A percentile compares a stretch with the other conserved stretches of the same genome.
phyloP scores from a whole-genome alignment of 2,329 filamentous ascomycete species.

The Pseudocercospora vitis region DNA sequence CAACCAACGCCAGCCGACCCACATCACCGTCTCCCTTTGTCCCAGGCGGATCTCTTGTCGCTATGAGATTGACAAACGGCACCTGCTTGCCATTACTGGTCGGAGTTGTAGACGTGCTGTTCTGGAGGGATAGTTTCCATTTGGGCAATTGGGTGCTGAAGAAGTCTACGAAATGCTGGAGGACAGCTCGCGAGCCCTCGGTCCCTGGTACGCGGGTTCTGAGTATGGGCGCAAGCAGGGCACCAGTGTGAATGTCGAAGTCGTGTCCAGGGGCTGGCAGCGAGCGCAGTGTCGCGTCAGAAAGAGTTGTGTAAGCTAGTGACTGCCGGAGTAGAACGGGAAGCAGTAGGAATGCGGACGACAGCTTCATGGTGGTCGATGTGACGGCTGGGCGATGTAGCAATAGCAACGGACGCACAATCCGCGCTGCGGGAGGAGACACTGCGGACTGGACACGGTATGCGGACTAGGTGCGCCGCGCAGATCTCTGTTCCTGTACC shows the following conservation, averaged over 20 bases:
- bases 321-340: constrained; percentile 35
- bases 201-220: constrained; percentile 87
- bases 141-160: constrained; percentile 71
- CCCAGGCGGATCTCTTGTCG: constrained; percentile 86
- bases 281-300: constrained; percentile 69
- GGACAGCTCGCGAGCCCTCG: constrained; percentile 67
- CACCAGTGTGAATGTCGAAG: constrained; percentile 74
- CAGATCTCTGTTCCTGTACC: no score
- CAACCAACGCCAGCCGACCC: constrained; percentile 78
- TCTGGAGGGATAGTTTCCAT: constrained; percentile 83
- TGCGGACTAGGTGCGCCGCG: no score
- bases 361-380: constrained; percentile 30
- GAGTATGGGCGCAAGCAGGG: constrained; percentile 81
- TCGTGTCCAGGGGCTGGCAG: constrained; percentile 66
- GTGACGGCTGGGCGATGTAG: no score
- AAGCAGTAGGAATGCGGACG: constrained; percentile 28
- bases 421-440: neutral
- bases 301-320: constrained; percentile 61
- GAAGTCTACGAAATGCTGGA: constrained; percentile 81
- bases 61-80: constrained; percentile 84
- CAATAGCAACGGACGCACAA: neutral
- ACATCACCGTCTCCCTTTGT: constrained; percentile 66
- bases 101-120: constrained; percentile 83
- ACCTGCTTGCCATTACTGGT: constrained; percentile 68
- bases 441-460: neutral